phyloP scores from a whole-genome alignment of 2,329 filamentous ascomycete genomes.

The Fusarium sp. region DNA sequence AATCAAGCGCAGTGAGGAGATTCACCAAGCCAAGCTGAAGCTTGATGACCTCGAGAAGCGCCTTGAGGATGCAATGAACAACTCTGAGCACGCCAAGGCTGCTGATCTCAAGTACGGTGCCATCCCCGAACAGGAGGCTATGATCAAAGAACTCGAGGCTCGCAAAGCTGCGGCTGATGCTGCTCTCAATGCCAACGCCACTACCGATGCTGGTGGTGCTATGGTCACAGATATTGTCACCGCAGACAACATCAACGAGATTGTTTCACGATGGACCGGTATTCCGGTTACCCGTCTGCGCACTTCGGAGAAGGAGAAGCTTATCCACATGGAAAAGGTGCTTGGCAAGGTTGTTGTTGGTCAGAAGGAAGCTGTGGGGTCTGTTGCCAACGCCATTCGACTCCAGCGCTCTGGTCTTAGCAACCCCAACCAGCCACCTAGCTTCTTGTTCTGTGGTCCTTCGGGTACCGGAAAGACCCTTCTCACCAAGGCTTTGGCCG shows the following conservation, averaged over 20 bases:
- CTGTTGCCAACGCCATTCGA: conserved; percentile 95
- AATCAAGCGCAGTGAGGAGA: conserved; percentile 88
- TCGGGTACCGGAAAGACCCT: conserved; percentile 98
- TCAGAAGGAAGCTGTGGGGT: conserved; percentile 91
- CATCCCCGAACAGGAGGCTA: conserved; percentile 88
- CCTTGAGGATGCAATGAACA: conserved; percentile 90
- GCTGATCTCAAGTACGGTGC: conserved; percentile 98
- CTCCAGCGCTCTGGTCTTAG: conserved; percentile 92
- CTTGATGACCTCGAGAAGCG: conserved; percentile 92
- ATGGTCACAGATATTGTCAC: conserved; percentile 95
- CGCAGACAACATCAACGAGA: conserved; percentile 98
- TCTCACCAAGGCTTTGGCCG: conserved; percentile 94
- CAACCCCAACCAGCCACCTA: conserved; percentile 97
- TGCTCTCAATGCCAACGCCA: conserved; percentile 66
- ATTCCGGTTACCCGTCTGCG: conserved; percentile 95
- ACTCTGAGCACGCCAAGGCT: conserved; percentile 85
- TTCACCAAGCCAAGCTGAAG: conserved; percentile 95
- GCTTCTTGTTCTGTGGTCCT: conserved; percentile 98
- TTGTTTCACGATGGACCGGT: conserved; percentile 97
- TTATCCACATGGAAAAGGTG: conserved; percentile 95
- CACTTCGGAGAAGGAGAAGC: conserved; percentile 97
- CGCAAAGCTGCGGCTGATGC: conserved; percentile 85
- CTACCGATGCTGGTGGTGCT: conserved; percentile 72
- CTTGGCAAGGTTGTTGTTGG: conserved; percentile 89
- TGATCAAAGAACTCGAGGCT: conserved; percentile 84